Percentiles rank a stretch among this genome's conserved stretches.
Conservation (phyloP, 139 green algal genomes). For the Chlamydomonas sp. region DNA sequence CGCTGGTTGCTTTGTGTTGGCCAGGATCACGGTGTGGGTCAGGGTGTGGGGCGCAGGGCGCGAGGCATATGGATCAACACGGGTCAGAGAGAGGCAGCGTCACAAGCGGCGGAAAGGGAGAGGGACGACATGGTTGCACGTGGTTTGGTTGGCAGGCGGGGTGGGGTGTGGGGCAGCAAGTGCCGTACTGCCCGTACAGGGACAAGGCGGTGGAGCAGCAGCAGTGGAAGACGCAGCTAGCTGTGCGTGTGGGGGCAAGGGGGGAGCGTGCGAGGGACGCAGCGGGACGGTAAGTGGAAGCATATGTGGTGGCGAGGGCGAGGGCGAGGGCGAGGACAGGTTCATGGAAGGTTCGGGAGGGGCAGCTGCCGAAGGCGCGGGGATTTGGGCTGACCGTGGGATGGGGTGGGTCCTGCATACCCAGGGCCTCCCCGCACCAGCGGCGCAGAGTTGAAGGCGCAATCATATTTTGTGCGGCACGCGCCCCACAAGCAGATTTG, state of each 20-base stretch:
- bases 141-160: background rate
- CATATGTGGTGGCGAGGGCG: background rate
- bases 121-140: background rate
- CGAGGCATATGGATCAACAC: no score
- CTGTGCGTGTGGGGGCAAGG: background rate
- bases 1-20: background rate
- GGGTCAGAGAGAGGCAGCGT: background rate
- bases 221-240: background rate
- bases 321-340: no score
- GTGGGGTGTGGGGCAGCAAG: conserved; percentile 12
- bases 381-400: background rate
- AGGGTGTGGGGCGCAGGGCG: no score
- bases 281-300: background rate
- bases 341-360: no score
- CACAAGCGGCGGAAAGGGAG: background rate
- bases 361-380: no score
- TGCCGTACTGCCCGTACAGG: no score
- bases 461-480: background rate
- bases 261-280: background rate
- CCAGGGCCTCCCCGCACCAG: background rate
- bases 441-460: background rate
- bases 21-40: no score
- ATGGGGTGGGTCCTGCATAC: background rate
- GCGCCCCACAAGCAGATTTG: background rate
- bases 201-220: background rate